Base-by-base conservation (phyloP, 2,329 filamentous ascomycete genomes). In the Plenodomus biglobosus region DNA sequence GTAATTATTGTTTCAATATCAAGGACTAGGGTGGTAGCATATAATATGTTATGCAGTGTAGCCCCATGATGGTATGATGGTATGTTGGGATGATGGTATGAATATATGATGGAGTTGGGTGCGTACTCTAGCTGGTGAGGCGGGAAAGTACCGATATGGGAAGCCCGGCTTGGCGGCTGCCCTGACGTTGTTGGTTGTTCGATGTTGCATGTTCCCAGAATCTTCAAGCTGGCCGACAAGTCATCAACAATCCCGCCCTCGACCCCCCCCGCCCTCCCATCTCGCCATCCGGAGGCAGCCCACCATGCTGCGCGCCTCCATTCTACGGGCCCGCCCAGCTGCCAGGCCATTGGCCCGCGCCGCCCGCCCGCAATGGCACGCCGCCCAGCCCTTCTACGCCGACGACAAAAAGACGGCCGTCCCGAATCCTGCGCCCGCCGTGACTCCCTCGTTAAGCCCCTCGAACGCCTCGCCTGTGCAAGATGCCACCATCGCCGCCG, bases 231-330 rank as follows among this genome's bases (percentile, higher is more conserved):
- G 50, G 40, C 42, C 30, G n/a, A n/a, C n/a, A n/a, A n/a, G 27
- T 54, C 58, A 48, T 50, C 47, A 45, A 57, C 41, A 49, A 53
- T 27, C 55, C 46, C 50, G 22, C 48, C 43, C 45, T 54, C 48
- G 50, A n/a, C n/a, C 53, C 43, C 41, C 44, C 35, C 35, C 48
- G 40, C 46, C 56, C 48, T 52, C 53, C 43, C 46, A 52, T 37
- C 50, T 45, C 55, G 55, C 59, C 56, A 61, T 60, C 59, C 56
- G 58, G 59, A 64, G 64, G 66, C 73, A 73, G 77, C 76, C 69
- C 74, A 76, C 66, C 62, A 81, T 82, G 79, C 76, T 81, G 77
- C 79, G 79, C 72, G 76, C 75, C 64, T 78, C 78, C 65, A 72
- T 81, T 71, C 71, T 76, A 58, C 70, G 76, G 66, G 78, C 70